phyloP scores from a whole-genome alignment of 768 basidiomycete species.

The Phaeotremella skinneri region DNA sequence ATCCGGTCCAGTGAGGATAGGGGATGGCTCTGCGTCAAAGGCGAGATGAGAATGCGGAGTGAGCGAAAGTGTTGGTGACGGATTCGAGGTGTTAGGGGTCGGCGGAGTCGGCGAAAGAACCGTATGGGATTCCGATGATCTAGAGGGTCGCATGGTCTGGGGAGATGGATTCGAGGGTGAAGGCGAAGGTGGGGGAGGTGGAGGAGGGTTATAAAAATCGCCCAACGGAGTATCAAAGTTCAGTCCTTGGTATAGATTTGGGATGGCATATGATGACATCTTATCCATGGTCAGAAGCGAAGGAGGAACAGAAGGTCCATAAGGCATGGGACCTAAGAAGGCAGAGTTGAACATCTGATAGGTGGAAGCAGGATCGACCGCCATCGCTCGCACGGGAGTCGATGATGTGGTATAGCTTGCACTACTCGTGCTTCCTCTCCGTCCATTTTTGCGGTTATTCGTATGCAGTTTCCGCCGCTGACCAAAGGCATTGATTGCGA shows the following conservation, averaged over 20 bases:
- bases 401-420: background rate
- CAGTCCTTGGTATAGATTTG: background rate
- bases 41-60: conserved; percentile 12
- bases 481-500: background rate
- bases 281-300: background rate
- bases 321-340: background rate
- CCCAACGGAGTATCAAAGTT: background rate
- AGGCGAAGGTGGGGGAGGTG: conserved; percentile 8
- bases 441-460: background rate
- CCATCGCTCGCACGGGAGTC: background rate
- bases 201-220: background rate
- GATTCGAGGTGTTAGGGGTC: background rate
- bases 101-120: conserved; percentile 1
- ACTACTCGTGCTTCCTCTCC: background rate
- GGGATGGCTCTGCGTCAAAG: conserved; percentile 2
- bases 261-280: background rate
- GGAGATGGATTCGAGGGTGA: conserved; percentile 2
- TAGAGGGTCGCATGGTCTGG: conserved; percentile 1
- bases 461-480: background rate
- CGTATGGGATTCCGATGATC: conserved; percentile 8
- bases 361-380: background rate
- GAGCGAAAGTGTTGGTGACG: conserved; percentile 4
- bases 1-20: conserved; percentile 1
- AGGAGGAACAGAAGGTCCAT: conserved; percentile 5
- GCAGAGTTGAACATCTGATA: conserved; percentile 1